Base-by-base conservation (phyloP, 805 yeast genomes). In the Candida saitoana region DNA sequence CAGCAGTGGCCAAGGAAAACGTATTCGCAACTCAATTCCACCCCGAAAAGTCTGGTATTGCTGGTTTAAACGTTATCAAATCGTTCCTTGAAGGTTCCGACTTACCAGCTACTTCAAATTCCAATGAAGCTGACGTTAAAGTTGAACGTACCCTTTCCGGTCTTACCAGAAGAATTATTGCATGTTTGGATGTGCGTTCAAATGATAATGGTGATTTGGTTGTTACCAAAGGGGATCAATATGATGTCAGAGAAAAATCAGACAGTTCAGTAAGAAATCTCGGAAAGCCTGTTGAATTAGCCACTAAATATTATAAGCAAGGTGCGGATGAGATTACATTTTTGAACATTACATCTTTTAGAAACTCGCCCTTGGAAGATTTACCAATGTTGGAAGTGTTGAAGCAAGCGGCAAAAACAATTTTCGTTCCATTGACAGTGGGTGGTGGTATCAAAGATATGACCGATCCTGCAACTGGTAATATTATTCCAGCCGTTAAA, bases 311-410 rank as follows among this genome's bases (percentile, higher is more conserved):
- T 59, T 93, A 87, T 56, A 66, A 74, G 30, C 97, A 93, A 65
- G 99, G 99, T 20, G 98, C 99, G 0, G 99, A 93, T 60, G 99
- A 93, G 63, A 81, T 93, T 25, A 91, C 98, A 0, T 93, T 93
- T 54, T 73, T 93, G 51, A 93, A 93, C 59, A 93, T 93, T 53
- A 95, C 99, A 0, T 89, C 97, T 3, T 93, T 93, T 68, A 77
- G 98, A 62, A 87, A 90, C 63, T 88, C 95, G 24, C 99, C 99
- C 2, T 63, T 91, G 36, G 79, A 74, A 46, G 99, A 93, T 59
- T 81, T 91, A 39, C 99, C 99, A 19, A 93, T 93, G 99, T 70
- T 93, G 42, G 90, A 89, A 52, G 96, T 93, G 2, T 71, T 93
- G 49, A 79, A 76, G 47, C 67, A 70, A 45, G 86, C 97, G 0